Base-by-base conservation (phyloP, 768 basidiomycete species). In the Gautieria morchelliformis region DNA sequence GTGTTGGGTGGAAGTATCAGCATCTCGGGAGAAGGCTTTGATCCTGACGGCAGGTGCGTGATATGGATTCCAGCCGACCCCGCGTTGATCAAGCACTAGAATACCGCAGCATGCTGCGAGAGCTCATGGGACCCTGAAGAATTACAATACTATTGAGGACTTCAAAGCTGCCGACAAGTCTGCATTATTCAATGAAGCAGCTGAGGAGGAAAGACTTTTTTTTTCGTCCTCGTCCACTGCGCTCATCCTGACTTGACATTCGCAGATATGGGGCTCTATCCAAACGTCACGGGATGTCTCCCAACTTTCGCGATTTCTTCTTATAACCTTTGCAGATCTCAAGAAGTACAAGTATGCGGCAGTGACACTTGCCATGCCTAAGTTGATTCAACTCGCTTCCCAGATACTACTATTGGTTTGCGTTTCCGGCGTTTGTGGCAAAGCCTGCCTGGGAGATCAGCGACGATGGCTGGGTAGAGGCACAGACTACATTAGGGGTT, bases 131-230 rank as follows among this genome's bases (percentile, higher is more conserved):
- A 73, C 76, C 10, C 76, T 96, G 65, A 93, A 90, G 78, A 98
- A 97, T 70, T 97, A 82, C 74, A 99, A 98, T 67, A 97, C 95
- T 9, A 88, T 98, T 63, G 93, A 98, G 63, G 93, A 96, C 11
- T 98, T 97, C 75, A 92, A 86, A 64, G 81, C 82, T 7, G 85
- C 88, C 0, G 85, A 92, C 64, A 99, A 99, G 77, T 82, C 85
- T 6, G 79, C 81, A n/a, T 69, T 96, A 17, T 93, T 98, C 71
- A 87, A 88, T 57, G 66, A 76, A 30, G 68, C 86, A 59, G 82
- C 85, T 0, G 78, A 85, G 60, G 76, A 84, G 73, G 90, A 90
- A 60, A 70, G 64, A 52, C 56, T n/a, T 59, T 10, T 45, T 35
- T 53, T 32, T 20, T 33, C 17, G n/a, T 27, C 24, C 35, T 47